A percentile compares a stretch with the other conserved stretches of the same genome.
These are phyloP conservation scores for Dendrobium officinale DNA, from an alignment of 106 monocot genomes.

Conservation along the genomic window DNA sequence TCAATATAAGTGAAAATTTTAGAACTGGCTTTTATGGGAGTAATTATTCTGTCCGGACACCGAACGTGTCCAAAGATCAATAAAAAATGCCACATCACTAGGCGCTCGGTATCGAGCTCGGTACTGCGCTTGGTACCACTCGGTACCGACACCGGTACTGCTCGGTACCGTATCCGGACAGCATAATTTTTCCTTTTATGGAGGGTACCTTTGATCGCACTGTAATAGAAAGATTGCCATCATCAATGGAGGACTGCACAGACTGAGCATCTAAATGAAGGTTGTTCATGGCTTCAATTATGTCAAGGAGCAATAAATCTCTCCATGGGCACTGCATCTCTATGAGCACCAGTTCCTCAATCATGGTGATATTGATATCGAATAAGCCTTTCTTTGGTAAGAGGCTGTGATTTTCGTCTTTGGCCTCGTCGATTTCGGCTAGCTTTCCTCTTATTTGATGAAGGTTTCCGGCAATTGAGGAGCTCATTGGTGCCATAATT, in stretches of 20 bases:
- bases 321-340: constrained; percentile 75
- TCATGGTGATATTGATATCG: constrained; percentile 51
- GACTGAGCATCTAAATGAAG: constrained; percentile 60
- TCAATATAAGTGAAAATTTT: background rate
- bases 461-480: constrained; percentile 6
- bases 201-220: constrained; percentile 64
- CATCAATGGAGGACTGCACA: constrained; percentile 45
- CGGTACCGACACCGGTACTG: no score
- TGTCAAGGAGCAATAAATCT: constrained; percentile 59
- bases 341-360: constrained; percentile 51
- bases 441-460: constrained; percentile 44
- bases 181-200: no score
- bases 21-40: background rate
- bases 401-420: constrained; percentile 19
- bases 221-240: constrained; percentile 41
- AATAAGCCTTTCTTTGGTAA: constrained; percentile 24
- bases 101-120: no score
- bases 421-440: constrained; percentile 14
- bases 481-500: constrained; percentile 37
- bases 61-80: no score
- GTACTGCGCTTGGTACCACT: no score
- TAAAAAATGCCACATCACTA: no score
- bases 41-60: no score
- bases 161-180: no score
- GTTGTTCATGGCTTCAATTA: constrained; percentile 55